Base-by-base conservation (phyloP, 2,329 filamentous ascomycete species). In the Talaromyces sp. region DNA sequence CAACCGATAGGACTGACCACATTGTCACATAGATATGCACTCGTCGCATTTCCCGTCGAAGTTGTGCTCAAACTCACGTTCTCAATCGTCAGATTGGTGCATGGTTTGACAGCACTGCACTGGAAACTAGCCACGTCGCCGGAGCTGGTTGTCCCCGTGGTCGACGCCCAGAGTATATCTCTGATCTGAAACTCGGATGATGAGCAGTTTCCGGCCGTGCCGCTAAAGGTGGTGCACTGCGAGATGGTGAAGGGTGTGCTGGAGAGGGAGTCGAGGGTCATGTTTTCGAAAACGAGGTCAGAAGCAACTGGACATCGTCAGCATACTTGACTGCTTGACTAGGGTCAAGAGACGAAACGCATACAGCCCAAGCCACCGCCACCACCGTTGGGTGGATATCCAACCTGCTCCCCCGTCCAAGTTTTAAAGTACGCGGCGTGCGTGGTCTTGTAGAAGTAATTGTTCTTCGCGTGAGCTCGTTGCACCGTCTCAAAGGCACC, bases 131-230 rank as follows among this genome's bases (percentile, higher is more conserved):
- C 69, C 14, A 75, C 67, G 5, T 66, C 63, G 12, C 60, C 37
- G 1, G 63, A 18, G 23, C 61, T 23, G 1, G 64, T 65, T 2
- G 69, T 71, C 0, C 72, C 70, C 0, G 58, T 61, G 2, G 71
- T 58, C 33, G 67, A 62, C 1, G 25, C 54, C 9, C 74, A 62
- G 1, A 56, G 61, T 2, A 79, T 64, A 56, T 77, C 70, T 2
- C 66, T 64, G 23, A 81, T 69, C 57, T 81, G 71, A 64, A 81
- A 81, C 37, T 73, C 67, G 1, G 72, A 75, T 8, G 74, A 77
- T 0, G 74, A 76, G 65, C 76, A 79, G 54, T 79, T 76, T 0
- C 37, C 76, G 5, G 66, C 67, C 1, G 72, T 71, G 2, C 72
- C 72, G 5, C 62, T 72, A 62, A 76, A 79, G 0, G 37, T 40